phyloP scores from a whole-genome alignment of 2,329 filamentous ascomycete genomes.

The Talaromyces sp. region DNA sequence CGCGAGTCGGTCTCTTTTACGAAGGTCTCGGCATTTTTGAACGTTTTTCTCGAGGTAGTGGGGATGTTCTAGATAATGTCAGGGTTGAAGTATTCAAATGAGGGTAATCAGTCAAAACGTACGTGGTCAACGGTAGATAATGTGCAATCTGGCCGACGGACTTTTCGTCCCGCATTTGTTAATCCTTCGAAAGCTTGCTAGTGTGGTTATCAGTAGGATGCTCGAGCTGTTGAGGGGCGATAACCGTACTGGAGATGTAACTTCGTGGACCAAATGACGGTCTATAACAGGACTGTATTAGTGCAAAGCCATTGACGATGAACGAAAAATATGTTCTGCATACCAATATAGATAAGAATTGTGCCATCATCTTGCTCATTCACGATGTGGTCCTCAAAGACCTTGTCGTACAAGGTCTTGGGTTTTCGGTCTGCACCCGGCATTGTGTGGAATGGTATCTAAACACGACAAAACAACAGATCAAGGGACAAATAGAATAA shows the following conservation, averaged over 20 bases:
- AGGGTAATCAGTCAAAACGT: conserved; percentile 42
- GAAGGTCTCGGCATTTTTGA: conserved; percentile 91
- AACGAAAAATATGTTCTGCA: conserved; percentile 24
- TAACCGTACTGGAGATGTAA: conserved; percentile 75
- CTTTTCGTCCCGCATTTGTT: conserved; percentile 79
- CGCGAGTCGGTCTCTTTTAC: conserved; percentile 93
- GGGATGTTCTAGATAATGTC: conserved; percentile 71
- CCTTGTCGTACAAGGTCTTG: conserved; percentile 95
- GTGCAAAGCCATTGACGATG: not conserved
- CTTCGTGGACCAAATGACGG: conserved; percentile 95
- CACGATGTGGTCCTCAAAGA: conserved; percentile 89
- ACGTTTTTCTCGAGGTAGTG: conserved; percentile 81
- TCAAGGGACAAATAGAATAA: not conserved
- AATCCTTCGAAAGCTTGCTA: conserved; percentile 97
- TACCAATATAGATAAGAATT: conserved; percentile 87
- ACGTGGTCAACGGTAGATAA: conserved; percentile 95
- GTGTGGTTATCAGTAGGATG: conserved; percentile 18
- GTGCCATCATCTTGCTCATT: conserved; percentile 94
- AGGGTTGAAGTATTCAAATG: not conserved
- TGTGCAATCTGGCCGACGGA: conserved; percentile 93
- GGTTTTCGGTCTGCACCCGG: conserved; percentile 68
- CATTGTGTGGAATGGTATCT: conserved; percentile 47
- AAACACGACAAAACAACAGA: conserved; percentile 2
- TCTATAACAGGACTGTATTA: conserved; percentile 52
- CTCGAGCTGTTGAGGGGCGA: not conserved